phyloP scores from a whole-genome alignment of 176 grass and related monocot species.

The Guadua angustifolia region DNA sequence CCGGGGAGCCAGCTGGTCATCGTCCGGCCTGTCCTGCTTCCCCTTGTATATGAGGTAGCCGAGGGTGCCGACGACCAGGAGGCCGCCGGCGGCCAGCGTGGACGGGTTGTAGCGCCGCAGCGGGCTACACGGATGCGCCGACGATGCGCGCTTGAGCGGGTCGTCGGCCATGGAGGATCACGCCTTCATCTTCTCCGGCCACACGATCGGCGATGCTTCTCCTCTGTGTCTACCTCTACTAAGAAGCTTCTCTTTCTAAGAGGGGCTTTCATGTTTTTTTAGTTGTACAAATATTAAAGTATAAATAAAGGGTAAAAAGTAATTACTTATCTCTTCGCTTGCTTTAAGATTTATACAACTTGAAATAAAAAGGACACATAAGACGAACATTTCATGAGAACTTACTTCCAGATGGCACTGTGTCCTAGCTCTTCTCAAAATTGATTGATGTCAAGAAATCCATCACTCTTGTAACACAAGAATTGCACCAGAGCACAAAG shows the following conservation, averaged over 20 bases:
- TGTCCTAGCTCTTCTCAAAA: background rate
- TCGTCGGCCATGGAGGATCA: slow-evolving; percentile 52
- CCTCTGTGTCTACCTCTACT: background rate
- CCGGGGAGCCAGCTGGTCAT: slow-evolving; percentile 17
- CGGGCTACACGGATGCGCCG: slow-evolving; percentile 29
- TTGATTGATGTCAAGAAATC: background rate
- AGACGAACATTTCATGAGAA: background rate
- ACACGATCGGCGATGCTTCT: slow-evolving; percentile 7
- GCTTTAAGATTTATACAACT: too few relatives aligned
- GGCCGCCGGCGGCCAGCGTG: slow-evolving; percentile 42
- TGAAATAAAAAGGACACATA: background rate
- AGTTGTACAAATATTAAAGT: too few relatives aligned
- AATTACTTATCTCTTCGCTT: too few relatives aligned
- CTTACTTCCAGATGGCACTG: background rate
- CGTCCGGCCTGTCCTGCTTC: slow-evolving; percentile 32
- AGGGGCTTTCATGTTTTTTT: too few relatives aligned
- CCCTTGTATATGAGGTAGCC: slow-evolving; percentile 60
- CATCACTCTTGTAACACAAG: background rate
- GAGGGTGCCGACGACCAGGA: slow-evolving; percentile 44
- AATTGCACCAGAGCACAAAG: background rate
- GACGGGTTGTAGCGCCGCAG: slow-evolving; percentile 56
- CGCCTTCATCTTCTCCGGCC: slow-evolving; percentile 47
- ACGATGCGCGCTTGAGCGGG: slow-evolving; percentile 30
- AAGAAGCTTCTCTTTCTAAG: background rate
- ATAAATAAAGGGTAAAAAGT: too few relatives aligned